These are phyloP conservation scores for Sphenostylis stenocarpa DNA, from an alignment of 306 rosid species.

Conservation along the genomic window DNA sequence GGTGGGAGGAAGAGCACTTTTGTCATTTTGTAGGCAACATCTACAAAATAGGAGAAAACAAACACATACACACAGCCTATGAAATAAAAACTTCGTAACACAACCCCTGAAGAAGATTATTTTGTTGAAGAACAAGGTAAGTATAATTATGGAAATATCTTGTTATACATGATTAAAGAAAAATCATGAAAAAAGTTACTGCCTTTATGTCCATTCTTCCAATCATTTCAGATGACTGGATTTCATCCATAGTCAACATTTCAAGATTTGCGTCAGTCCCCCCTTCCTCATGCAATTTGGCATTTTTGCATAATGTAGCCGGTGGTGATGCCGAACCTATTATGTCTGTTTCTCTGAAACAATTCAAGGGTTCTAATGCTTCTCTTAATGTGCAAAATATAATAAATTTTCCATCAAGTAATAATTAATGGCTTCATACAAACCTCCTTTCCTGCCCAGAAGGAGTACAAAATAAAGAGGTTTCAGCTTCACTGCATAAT, in stretches of 20 bases:
- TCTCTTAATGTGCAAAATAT: slow-evolving; percentile 32
- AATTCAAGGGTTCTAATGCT: slow-evolving; percentile 30
- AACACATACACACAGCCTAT: neutral
- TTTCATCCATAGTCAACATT: slow-evolving; percentile 46
- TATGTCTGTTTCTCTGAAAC: slow-evolving; percentile 50
- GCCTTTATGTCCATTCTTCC: slow-evolving; percentile 50
- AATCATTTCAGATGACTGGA: slow-evolving; percentile 40
- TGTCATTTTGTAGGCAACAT: neutral
- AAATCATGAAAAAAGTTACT: slow-evolving; percentile 26
- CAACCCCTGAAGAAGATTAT: slow-evolving; percentile 16
- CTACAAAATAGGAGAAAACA: slow-evolving; percentile 16
- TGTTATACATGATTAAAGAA: slow-evolving; percentile 6
- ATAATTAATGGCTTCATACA: slow-evolving; percentile 27
- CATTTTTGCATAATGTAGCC: slow-evolving; percentile 40
- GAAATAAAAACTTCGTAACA: slow-evolving; percentile 7
- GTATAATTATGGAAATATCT: slow-evolving; percentile 12
- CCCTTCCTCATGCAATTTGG: slow-evolving; percentile 38
- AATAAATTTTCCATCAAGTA: slow-evolving; percentile 31
- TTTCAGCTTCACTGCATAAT: slow-evolving; percentile 48
- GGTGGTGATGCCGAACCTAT: slow-evolving; percentile 55
- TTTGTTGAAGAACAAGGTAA: neutral
- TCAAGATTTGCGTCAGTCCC: slow-evolving; percentile 39
- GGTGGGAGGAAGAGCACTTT: neutral
- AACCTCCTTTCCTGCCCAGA: slow-evolving; percentile 48
- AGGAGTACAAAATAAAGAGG: slow-evolving; percentile 38